Evolutionary conservation across 2,329 filamentous ascomycete species (phyloP).

Genomic region (Didymella sp.): DNA sequence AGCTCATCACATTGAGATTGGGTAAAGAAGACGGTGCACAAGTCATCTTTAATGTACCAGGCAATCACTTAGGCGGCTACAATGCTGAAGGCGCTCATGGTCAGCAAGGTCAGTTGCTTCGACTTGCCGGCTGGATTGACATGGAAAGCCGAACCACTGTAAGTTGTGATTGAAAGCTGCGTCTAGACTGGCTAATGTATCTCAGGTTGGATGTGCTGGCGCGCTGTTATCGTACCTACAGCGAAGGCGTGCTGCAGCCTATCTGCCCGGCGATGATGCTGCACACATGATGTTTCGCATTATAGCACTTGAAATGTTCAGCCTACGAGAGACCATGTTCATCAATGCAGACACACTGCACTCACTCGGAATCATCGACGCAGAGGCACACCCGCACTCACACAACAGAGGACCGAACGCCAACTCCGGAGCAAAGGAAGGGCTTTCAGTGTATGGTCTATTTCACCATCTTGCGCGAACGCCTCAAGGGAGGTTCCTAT

Average conservation of each 20-base stretch:
- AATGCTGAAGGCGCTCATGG: conserved; percentile 59
- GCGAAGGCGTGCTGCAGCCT: conserved; percentile 68
- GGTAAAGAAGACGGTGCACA: conserved; percentile 56
- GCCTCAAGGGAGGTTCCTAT: conserved; percentile 74
- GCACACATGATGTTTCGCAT: conserved; percentile 66
- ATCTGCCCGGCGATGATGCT: conserved; percentile 65
- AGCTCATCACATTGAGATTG: conserved; percentile 66
- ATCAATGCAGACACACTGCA: conserved; percentile 80
- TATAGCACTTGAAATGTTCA: conserved; percentile 75
- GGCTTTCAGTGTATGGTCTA: conserved; percentile 81
- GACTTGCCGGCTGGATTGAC: conserved; percentile 73
- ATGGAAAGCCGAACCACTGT: conserved; percentile 76
- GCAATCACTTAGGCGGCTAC: conserved; percentile 54
- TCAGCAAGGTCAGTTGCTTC: conserved; percentile 69
- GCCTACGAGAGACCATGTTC: conserved; percentile 71
- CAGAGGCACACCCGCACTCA: conserved; percentile 81
- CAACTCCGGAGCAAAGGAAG: conserved; percentile 74
- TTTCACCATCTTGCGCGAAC: conserved; percentile 79
- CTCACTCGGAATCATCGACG: conserved; percentile 83
- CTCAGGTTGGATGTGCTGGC: conserved; percentile 81
- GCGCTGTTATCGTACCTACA: conserved; percentile 82
- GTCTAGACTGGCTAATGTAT: conserved; percentile 14
- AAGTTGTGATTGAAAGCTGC: neutral
- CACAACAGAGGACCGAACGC: conserved; percentile 74
- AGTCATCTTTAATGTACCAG: conserved; percentile 68